phyloP scores from a whole-genome alignment of 1,139 yeast genomes.

The Hyphopichia khmerensis region DNA sequence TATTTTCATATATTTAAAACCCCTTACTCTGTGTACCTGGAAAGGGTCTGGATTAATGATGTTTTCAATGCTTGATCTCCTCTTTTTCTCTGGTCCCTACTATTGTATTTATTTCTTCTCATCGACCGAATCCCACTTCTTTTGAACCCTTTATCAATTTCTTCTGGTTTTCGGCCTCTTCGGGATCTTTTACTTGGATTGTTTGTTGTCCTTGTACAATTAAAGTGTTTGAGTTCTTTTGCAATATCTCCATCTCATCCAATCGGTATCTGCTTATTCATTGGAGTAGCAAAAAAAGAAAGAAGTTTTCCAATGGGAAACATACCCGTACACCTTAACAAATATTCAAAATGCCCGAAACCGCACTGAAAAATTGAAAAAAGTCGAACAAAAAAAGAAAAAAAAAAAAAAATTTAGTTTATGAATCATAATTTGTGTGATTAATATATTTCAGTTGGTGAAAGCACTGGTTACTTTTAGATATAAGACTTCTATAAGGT shows the following conservation, averaged over 20 bases:
- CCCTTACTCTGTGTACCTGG: too few species aligned
- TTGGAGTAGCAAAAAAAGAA: too few species aligned
- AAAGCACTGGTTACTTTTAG: neutral
- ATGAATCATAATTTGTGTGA: neutral
- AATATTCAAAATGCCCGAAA: neutral
- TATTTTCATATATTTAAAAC: too few species aligned
- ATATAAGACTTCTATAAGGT: neutral
- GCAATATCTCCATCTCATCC: too few species aligned
- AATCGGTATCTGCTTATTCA: too few species aligned
- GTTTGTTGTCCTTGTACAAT: too few species aligned
- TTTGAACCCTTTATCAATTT: neutral
- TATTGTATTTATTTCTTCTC: neutral
- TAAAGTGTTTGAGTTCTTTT: too few species aligned
- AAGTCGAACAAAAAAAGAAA: neutral
- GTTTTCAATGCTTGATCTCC: too few species aligned
- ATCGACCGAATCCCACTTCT: neutral
- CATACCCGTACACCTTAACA: neutral
- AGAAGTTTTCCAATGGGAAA: too few species aligned
- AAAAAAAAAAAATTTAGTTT: neutral
- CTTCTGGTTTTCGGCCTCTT: neutral
- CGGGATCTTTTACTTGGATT: neutral
- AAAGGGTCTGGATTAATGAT: too few species aligned
- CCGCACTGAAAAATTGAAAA: neutral
- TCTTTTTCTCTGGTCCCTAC: neutral
- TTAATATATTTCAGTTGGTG: conserved; percentile 3